Evolutionary conservation across 345 rosid species (phyloP).

Genomic region (Lenwebbia sp.): DNA sequence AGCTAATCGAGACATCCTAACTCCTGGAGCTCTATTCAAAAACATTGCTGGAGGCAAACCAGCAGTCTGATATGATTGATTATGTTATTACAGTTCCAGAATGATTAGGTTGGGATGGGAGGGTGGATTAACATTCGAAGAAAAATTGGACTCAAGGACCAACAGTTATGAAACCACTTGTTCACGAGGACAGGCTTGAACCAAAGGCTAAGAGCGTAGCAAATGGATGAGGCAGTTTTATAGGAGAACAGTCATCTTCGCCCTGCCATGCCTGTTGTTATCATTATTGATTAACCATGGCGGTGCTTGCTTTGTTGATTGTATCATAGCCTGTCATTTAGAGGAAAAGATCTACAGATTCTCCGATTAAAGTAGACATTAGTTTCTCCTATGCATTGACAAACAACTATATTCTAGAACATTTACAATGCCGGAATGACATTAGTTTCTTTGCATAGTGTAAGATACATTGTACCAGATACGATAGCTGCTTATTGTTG

Average conservation of each 20-base stretch:
- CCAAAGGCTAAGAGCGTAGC: background rate
- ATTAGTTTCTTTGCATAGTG: background rate
- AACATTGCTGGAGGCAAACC: background rate
- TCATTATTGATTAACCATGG: background rate
- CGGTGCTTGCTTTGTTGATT: background rate
- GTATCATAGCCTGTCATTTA: background rate
- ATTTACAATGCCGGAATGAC: background rate
- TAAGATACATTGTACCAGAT: background rate
- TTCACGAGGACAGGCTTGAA: background rate
- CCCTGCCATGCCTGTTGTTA: background rate
- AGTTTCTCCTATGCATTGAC: background rate
- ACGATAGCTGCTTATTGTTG: background rate
- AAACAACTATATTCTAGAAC: background rate
- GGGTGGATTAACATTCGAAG: background rate
- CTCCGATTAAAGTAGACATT: background rate
- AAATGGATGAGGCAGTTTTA: background rate
- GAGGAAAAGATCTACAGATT: background rate
- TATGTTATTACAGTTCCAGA: background rate
- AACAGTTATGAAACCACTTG: background rate
- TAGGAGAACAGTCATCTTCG: background rate
- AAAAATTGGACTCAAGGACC: background rate
- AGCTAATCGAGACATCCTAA: background rate
- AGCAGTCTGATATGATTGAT: background rate
- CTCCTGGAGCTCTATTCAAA: background rate
- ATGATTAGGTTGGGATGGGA: background rate